phyloP scores from a whole-genome alignment of 345 rosid genomes.

The Gynandropsis gynandra region DNA sequence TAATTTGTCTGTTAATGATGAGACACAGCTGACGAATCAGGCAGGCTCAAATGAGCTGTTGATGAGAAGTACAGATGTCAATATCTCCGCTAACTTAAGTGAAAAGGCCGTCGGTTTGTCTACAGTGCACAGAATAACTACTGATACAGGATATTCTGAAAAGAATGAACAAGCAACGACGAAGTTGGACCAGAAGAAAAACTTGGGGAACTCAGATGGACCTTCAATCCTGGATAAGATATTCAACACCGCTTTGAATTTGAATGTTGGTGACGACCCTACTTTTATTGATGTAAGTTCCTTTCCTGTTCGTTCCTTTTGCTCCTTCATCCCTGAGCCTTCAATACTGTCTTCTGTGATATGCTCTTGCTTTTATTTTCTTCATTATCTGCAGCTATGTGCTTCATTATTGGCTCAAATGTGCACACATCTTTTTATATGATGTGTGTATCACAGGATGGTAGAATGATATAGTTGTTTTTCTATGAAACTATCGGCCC shows the following conservation, averaged over 20 bases:
- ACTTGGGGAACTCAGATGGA: slow-evolving; percentile 34
- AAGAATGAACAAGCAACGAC: slow-evolving; percentile 37
- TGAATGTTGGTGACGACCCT: slow-evolving; percentile 41
- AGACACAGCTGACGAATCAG: slow-evolving; percentile 29
- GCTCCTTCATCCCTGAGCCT: slow-evolving; percentile 12
- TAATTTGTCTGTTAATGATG: slow-evolving; percentile 34
- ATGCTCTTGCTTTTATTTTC: slow-evolving; percentile 9
- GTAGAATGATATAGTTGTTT: too few species aligned
- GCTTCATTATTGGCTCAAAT: background rate
- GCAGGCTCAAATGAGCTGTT: slow-evolving; percentile 31
- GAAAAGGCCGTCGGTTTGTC: slow-evolving; percentile 29
- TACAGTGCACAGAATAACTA: slow-evolving; percentile 35
- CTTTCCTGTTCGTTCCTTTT: slow-evolving; percentile 4
- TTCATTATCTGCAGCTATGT: slow-evolving; percentile 1
- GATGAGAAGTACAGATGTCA: slow-evolving; percentile 32
- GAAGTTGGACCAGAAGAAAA: slow-evolving; percentile 30
- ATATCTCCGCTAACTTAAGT: slow-evolving; percentile 23
- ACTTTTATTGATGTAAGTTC: slow-evolving; percentile 38
- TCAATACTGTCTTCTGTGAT: slow-evolving; percentile 8
- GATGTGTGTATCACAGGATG: slow-evolving; percentile 2
- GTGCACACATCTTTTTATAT: slow-evolving; percentile 6
- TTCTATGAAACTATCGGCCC: too few species aligned
- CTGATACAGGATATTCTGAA: slow-evolving; percentile 27
- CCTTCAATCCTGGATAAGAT: slow-evolving; percentile 74
- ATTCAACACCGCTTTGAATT: slow-evolving; percentile 51